Base-by-base conservation (phyloP, 2,329 filamentous ascomycete genomes). In the Fusarium siculi region DNA sequence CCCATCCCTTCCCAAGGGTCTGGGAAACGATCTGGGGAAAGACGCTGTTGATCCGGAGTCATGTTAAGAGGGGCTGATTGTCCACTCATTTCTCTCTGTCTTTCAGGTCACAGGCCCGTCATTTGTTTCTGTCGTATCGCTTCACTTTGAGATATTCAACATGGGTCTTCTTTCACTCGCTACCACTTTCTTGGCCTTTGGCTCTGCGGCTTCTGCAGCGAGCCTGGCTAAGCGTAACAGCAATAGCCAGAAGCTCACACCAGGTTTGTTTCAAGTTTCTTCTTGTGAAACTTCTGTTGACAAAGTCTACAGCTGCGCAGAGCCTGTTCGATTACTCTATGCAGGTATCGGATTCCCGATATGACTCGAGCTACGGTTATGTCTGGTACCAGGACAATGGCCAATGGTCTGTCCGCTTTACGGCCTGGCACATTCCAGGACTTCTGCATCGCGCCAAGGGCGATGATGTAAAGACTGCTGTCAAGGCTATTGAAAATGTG, bases 301-400 rank as follows among this genome's bases (percentile, higher is more conserved):
- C 16, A 28, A 19, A 21, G n/a, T 5, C 1, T 8, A 19, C 4
- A 63, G 63, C 59, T 18, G 64, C 64, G 2, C 64, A 67, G 11
- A 60, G 52, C 3, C 19, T 67, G 19, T 67, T 67, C 2, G 62
- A 67, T 25, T 84, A 81, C 50, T 81, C 82, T 3, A 84, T 85
- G 82, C 65, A 74, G 16, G 79, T 84, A 7, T 76, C 78, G 28
- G 83, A 85, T 59, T 75, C 77, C 4, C 76, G 84, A 46, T 85
- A 80, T 58, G 84, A 85, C 66, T 73, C 79, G 12, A 81, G 79
- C 4, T 86, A 85, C 70, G 82, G 84, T 28, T 82, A 81, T 50
- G 80, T 86, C 30, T 81, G 76, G 68, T 85, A 85, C 56, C 78
- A 79, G 16, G 81, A 85, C 52, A 83, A 82, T 7, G 84, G 84